These are phyloP conservation scores for Bjerkandera adusta DNA, from an alignment of 1,284 basidiomycete species.

Conservation along the genomic window DNA sequence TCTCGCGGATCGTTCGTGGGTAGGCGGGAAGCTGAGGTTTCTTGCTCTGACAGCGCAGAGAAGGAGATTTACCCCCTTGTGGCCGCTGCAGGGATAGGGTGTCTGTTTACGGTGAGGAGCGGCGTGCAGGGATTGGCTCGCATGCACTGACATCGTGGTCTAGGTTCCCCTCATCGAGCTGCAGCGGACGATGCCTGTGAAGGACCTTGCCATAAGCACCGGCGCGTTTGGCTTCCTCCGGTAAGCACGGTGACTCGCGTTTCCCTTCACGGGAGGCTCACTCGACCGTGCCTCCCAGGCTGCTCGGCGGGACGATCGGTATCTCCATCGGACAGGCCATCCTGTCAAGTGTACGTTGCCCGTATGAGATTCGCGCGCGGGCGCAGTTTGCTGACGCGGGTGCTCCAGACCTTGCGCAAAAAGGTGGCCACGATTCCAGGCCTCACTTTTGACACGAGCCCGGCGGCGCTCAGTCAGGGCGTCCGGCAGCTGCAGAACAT, in stretches of 20 bases:
- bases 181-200: constrained; percentile 44
- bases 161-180: constrained; percentile 35
- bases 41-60: constrained; percentile 57
- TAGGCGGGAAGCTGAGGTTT: no score
- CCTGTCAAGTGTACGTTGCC: constrained; percentile 45
- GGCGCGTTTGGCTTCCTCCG: constrained; percentile 64
- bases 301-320: constrained; percentile 69
- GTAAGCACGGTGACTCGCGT: constrained; percentile 29
- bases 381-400: not conserved
- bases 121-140: no score
- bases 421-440: constrained; percentile 44
- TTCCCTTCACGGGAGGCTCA: not conserved
- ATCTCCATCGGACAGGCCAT: constrained; percentile 66
- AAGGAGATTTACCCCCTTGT: constrained; percentile 65
- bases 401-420: constrained; percentile 39
- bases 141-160: no score
- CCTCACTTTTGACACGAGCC: constrained; percentile 42
- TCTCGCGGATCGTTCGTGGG: no score
- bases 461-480: constrained; percentile 47
- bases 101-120: constrained; percentile 65
- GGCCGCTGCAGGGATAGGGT: constrained; percentile 57
- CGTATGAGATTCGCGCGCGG: no score
- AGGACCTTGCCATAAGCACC: constrained; percentile 44
- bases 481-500: constrained; percentile 48
- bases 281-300: constrained; percentile 33